These are phyloP conservation scores for Hirsutella rhossiliensis DNA, from an alignment of 2,329 filamentous ascomycete species.

Conservation along the genomic window DNA sequence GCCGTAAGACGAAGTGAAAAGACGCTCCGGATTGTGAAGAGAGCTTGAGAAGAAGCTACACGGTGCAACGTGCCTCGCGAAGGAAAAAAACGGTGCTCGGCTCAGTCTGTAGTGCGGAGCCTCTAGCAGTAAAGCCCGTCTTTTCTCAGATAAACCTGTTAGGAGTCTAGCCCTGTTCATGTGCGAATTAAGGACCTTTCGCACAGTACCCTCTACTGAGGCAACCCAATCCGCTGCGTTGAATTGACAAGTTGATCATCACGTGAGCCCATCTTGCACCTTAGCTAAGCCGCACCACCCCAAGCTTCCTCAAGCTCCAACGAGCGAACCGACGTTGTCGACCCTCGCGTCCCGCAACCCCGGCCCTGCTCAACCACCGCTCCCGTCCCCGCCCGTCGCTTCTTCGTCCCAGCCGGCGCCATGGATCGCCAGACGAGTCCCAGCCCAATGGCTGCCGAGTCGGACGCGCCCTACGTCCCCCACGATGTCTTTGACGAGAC, in stretches of 20 bases:
- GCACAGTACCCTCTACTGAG: too few relatives aligned
- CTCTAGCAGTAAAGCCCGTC: too few relatives aligned
- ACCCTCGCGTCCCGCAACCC: not conserved
- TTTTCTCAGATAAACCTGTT: too few relatives aligned
- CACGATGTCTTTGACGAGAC: conserved; percentile 62
- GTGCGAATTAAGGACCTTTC: too few relatives aligned
- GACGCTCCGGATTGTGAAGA: too few relatives aligned
- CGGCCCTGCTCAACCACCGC: not conserved
- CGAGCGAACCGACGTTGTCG: not conserved
- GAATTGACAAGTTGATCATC: not conserved
- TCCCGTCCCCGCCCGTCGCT: conserved; percentile 3
- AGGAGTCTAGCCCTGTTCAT: too few relatives aligned
- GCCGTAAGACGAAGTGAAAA: too few relatives aligned
- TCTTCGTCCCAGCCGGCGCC: conserved; percentile 8
- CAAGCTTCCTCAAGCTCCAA: not conserved
- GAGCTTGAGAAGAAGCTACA: too few relatives aligned
- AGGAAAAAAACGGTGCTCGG: too few relatives aligned
- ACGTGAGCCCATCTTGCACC: not conserved
- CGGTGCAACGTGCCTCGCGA: too few relatives aligned
- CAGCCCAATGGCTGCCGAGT: conserved; percentile 14
- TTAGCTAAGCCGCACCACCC: not conserved
- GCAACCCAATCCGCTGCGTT: not conserved
- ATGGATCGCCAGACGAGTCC: conserved; percentile 20
- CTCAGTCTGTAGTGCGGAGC: too few relatives aligned
- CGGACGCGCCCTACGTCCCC: conserved; percentile 44